Conservation (phyloP, 2,329 filamentous ascomycete species). For the Diplodia corticola region DNA sequence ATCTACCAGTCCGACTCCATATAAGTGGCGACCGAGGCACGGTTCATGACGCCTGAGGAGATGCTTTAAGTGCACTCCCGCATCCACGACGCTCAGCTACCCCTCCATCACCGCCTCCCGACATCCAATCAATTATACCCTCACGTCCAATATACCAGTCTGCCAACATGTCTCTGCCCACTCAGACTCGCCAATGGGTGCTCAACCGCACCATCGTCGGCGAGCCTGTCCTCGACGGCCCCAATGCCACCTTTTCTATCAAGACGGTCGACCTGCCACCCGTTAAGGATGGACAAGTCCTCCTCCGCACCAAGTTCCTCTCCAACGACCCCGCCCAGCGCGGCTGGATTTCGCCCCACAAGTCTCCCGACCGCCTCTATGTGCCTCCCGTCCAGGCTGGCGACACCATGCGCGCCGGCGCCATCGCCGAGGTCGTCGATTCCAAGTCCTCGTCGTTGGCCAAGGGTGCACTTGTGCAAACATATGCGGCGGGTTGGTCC, state of each 20-base stretch:
- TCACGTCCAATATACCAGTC: background rate
- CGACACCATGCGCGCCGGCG: conserved; percentile 66
- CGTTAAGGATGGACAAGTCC: conserved; percentile 44
- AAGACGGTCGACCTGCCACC: conserved; percentile 38
- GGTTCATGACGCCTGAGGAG: background rate
- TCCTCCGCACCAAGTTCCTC: conserved; percentile 50
- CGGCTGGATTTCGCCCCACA: conserved; percentile 10
- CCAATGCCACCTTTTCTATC: conserved; percentile 45
- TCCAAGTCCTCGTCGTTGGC: conserved; percentile 58
- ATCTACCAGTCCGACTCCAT: background rate
- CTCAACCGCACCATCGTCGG: conserved; percentile 43
- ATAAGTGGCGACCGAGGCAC: background rate
- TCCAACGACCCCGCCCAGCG: conserved; percentile 58
- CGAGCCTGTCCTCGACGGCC: conserved; percentile 39
- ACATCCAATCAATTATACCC: background rate
- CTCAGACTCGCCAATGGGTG: conserved; percentile 45
- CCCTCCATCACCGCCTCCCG: background rate
- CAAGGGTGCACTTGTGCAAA: conserved; percentile 60
- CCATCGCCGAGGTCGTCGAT: conserved; percentile 62
- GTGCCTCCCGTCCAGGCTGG: conserved; percentile 68
- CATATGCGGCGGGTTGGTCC: conserved; percentile 61
- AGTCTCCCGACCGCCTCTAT: conserved; percentile 54
- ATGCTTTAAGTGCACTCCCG: background rate
- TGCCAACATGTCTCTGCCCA: conserved; percentile 5
- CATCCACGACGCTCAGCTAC: background rate